These are phyloP conservation scores for Petasospora rhodanensis DNA, from an alignment of 1,139 yeast species.

Conservation along the genomic window DNA sequence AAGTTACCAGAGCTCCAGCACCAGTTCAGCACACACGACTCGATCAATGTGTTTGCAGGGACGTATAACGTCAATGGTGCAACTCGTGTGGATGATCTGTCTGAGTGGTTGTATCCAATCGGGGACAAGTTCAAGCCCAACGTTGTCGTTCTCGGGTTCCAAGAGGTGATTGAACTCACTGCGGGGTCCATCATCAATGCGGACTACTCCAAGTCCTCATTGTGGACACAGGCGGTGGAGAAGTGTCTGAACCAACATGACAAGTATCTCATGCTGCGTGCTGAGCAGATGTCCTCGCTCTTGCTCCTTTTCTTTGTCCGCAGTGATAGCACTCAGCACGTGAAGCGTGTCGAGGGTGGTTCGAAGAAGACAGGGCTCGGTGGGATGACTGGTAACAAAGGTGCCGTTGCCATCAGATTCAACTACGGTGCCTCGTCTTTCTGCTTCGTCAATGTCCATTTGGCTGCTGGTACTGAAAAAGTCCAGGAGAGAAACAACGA, in stretches of 20 bases:
- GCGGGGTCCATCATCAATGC: conserved; percentile 77
- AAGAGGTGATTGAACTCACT: conserved; percentile 86
- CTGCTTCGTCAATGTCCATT: conserved; percentile 82
- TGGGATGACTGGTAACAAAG: conserved; percentile 94
- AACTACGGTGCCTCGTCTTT: conserved; percentile 68
- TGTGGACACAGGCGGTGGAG: conserved; percentile 59
- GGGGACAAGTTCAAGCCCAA: conserved; percentile 50
- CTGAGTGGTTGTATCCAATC: conserved; percentile 81
- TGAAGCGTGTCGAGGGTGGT: conserved; percentile 69
- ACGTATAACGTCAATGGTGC: conserved; percentile 87
- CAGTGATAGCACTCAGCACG: conserved; percentile 45
- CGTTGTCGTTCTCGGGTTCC: conserved; percentile 81
- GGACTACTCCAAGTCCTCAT: conserved; percentile 57
- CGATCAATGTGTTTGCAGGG: conserved; percentile 70
- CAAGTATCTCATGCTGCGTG: conserved; percentile 66
- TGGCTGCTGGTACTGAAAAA: conserved; percentile 84
- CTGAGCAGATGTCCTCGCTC: conserved; percentile 86
- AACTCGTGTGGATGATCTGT: conserved; percentile 48
- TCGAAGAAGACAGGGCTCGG: conserved; percentile 92
- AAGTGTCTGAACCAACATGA: conserved; percentile 48
- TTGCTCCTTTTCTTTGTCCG: conserved; percentile 64
- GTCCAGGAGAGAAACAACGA: conserved; percentile 82
- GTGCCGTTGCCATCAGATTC: conserved; percentile 85
- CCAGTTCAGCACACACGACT: conserved; percentile 57
- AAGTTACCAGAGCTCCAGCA: conserved; percentile 47